A percentile compares a stretch with the other conserved stretches of the same genome.
These are phyloP conservation scores for Mycena epipterygia DNA, from an alignment of 768 basidiomycete species.

Conservation along the genomic window DNA sequence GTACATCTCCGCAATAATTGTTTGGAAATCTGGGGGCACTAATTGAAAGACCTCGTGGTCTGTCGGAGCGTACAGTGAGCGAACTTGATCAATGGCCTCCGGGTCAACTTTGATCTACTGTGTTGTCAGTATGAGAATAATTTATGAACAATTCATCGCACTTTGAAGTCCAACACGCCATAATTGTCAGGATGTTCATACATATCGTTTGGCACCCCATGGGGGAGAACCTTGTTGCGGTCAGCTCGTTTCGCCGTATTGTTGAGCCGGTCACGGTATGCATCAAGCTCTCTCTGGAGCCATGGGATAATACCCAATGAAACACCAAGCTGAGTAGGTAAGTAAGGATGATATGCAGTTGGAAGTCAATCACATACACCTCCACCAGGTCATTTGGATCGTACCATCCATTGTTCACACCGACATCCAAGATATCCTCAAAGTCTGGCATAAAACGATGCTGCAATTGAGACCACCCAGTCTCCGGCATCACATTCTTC, in stretches of 20 bases:
- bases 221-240: neutral
- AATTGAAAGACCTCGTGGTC: neutral
- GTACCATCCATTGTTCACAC: constrained; percentile 5
- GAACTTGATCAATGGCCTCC: neutral
- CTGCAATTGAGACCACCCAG: too few relatives aligned
- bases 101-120: neutral
- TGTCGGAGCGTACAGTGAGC: neutral
- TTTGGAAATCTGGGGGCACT: neutral
- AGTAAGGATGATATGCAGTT: neutral
- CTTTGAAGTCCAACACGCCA: constrained; percentile 13
- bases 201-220: constrained; percentile 2
- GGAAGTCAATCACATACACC: constrained; percentile 28
- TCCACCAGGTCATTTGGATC: constrained; percentile 37
- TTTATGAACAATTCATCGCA: neutral
- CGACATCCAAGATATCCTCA: constrained; percentile 28
- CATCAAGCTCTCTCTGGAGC: constrained; percentile 43
- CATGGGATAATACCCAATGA: constrained; percentile 57
- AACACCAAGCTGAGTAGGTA: constrained; percentile 50
- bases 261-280: neutral
- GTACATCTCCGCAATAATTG: neutral
- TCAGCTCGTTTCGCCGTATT: neutral
- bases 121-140: neutral
- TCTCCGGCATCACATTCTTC: constrained; percentile 59
- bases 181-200: neutral
- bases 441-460: constrained; percentile 53